Base-by-base conservation (phyloP, 768 basidiomycete species). In the Rhizopogon sp. region DNA sequence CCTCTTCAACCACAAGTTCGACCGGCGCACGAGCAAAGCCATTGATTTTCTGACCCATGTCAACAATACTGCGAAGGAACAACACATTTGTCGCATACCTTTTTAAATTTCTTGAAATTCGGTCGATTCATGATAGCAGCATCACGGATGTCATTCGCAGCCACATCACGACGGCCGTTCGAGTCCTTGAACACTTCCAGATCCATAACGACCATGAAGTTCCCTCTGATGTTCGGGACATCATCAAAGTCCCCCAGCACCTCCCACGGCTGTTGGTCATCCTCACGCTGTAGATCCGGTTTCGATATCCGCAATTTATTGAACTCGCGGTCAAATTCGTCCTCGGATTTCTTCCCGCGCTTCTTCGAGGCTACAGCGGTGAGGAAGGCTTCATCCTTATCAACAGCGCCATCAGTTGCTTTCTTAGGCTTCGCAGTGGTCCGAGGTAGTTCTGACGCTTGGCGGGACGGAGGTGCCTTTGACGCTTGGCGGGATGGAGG, bases 61-160 rank as follows among this genome's bases (percentile, higher is more conserved):
- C 42, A 56, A 16, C 20, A 37, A 49, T 5, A 16, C 25, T 22
- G 20, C 13, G 35, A 16, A 20, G 50, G 29, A 14, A 41, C 5
- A 37, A 25, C 17, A 25, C 22, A 37, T 11, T 5, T 35, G 25
- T 50, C 3, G 58, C 75, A 31, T n/a, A 84, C 85, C 79, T 82
- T 83, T 59, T 81, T 88, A 61, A 91, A 92, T 66, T 84, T 90
- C 65, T 92, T 92, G 69, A 83, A 90, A 62, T 92, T 82, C 0
- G 80, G 79, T 45, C 73, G 71, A 1, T 79, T 77, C 72, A 8
- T 62, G 54, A 8, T 35, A 39, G 3, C 52, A 82, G 79, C 80
- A 17, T 10, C 74, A 64, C 3, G 66, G 55, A 52, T 64, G 65
- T 35, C 57, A 60, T 28, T 55, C 64, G 14, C 39, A 57, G n/a